A percentile compares a stretch with the other conserved stretches of the same genome.
These are phyloP conservation scores for Basipetospora chlamydospora DNA, from an alignment of 2,329 filamentous ascomycete genomes.

Conservation along the genomic window DNA sequence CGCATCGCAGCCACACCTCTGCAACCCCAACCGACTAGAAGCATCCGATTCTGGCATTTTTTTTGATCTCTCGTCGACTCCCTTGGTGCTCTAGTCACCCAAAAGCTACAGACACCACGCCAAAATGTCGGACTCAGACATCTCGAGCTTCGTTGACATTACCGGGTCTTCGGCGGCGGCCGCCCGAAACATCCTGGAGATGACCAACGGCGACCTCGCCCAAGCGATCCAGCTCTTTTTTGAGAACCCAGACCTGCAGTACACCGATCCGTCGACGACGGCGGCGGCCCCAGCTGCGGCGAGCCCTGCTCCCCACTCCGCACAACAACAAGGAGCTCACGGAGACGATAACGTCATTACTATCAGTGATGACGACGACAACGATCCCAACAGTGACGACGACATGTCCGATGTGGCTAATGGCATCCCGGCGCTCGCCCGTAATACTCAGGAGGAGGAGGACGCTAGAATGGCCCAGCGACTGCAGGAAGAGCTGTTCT, in stretches of 20 bases:
- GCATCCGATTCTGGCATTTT: not conserved
- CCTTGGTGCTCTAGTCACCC: not conserved
- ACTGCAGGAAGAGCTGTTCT: slow-evolving; percentile 84
- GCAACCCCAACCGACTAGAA: no score
- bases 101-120: not conserved
- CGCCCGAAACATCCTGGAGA: slow-evolving; percentile 67
- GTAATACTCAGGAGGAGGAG: slow-evolving; percentile 55
- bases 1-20: no score
- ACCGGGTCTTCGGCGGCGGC: slow-evolving; percentile 61
- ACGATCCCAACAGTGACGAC: slow-evolving; percentile 26
- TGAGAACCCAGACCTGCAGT: slow-evolving; percentile 64
- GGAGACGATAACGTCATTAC: slow-evolving; percentile 33
- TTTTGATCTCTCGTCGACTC: not conserved
- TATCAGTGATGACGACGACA: slow-evolving; percentile 57
- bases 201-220: slow-evolving; percentile 72
- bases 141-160: slow-evolving; percentile 67
- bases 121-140: slow-evolving; percentile 42
- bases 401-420: slow-evolving; percentile 24
- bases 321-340: slow-evolving; percentile 12
- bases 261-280: slow-evolving; percentile 25
- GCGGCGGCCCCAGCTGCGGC: slow-evolving; percentile 18
- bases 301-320: slow-evolving; percentile 14
- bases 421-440: slow-evolving; percentile 26
- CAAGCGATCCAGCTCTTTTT: slow-evolving; percentile 84
- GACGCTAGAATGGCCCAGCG: slow-evolving; percentile 87